Evolutionary conservation across 2,329 filamentous ascomycete genomes (phyloP).

Genomic region (Claviceps sp.): DNA sequence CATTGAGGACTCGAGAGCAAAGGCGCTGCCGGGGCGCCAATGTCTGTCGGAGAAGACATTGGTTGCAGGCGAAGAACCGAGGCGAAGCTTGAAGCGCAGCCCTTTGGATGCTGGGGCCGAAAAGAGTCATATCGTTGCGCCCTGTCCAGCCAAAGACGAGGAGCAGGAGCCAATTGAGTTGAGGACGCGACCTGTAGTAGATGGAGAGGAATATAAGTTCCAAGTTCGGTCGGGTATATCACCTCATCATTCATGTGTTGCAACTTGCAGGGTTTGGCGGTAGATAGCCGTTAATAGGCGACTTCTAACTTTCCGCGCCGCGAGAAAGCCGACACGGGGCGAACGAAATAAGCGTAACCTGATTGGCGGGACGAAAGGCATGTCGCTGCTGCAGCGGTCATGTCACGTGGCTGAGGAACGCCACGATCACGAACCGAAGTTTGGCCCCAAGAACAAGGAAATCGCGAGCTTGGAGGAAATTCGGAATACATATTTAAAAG

Average conservation of each 20-base stretch:
- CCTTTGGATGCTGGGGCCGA: constrained; percentile 29
- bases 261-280: too few relatives aligned
- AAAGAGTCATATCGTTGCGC: constrained; percentile 23
- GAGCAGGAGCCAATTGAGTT: neutral
- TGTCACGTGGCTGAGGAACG: too few relatives aligned
- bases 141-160: neutral
- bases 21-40: constrained; percentile 13
- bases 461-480: too few relatives aligned
- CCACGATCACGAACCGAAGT: too few relatives aligned
- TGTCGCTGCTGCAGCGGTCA: neutral
- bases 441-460: too few relatives aligned
- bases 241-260: neutral
- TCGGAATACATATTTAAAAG: too few relatives aligned
- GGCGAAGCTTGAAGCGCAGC: constrained; percentile 24
- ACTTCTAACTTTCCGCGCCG: neutral
- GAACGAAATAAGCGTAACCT: constrained; percentile 11
- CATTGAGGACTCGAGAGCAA: constrained; percentile 26
- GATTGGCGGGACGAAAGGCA: constrained; percentile 16
- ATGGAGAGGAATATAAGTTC: neutral
- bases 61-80: constrained; percentile 32
- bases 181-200: neutral
- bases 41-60: constrained; percentile 29
- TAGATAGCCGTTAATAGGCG: neutral
- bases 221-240: neutral
- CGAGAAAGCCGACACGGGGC: neutral